Base-by-base conservation (phyloP, 2,329 filamentous ascomycete genomes). In the Fusarium circinatum region DNA sequence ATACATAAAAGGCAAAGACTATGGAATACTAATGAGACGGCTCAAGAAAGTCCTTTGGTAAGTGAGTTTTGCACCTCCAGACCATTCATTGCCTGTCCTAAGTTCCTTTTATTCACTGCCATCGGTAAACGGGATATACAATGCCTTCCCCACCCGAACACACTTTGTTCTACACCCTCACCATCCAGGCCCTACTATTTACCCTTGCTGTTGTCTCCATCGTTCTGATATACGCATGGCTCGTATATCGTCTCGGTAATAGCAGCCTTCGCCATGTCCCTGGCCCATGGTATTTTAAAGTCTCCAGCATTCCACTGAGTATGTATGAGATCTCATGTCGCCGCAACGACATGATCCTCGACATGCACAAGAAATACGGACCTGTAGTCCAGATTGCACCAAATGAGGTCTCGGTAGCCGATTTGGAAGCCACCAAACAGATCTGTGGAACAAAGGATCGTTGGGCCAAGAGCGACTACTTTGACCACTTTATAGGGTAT, bases 1-100 rank as follows among this genome's bases (percentile, higher is more conserved):
- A 48, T 30, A 48, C 18, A 12, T 48, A 12, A 14, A 48, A 11
- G 2, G 14, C 0, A 17, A 8, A 48, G 0, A 11, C 17, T 17
- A 45, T 20, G 6, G 3, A 26, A 12, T 44, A 26, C 10, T 26
- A 26, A 26, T 44, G 17, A 26, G 42, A 18, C 9, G 6, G 10
- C 7, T 48, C 0, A 30, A n/a, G 20, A 3, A 34, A 48, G 20
- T 17, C 14, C 20, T 22, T 22, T 2, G 20, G 4, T 4, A 30
- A 48, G 13, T 28, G 8, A 15, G 13, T 17, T 3, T 30, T n/a
- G 7, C 2, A 30, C 10, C 26, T 30, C 14, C 10, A 13, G 20
- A n/a, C 26, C 10, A 26, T 18, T 24, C 26, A 28, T 28, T 28
- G 26, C 8, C 8, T 15, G 1, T 36, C 34, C 32, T 17, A 15